Evolutionary conservation across 345 rosid species (phyloP).

Genomic region (Hibiscus tridactylites): DNA sequence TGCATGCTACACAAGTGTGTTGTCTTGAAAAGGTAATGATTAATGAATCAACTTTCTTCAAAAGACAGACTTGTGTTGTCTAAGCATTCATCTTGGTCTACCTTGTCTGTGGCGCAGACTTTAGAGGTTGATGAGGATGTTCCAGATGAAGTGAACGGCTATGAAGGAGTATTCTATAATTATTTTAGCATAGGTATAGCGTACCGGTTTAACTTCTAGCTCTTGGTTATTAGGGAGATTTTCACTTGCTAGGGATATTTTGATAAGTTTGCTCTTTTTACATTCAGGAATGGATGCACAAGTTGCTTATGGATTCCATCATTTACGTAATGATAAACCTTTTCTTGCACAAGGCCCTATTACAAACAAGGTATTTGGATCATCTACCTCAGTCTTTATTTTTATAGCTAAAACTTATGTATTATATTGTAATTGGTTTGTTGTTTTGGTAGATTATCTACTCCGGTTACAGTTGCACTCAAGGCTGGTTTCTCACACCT

Average conservation of each 20-base stretch:
- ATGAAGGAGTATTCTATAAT: constrained; percentile 88
- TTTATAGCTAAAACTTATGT: constrained; percentile 3
- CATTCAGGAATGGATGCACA: constrained; percentile 95
- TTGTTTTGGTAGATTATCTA: constrained; percentile 65
- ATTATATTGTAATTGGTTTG: constrained; percentile 1
- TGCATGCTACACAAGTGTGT: constrained; percentile 51
- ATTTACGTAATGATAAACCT: constrained; percentile 89
- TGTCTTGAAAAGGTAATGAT: constrained; percentile 48
- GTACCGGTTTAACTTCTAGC: constrained; percentile 11
- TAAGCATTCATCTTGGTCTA: neutral
- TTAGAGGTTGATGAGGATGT: constrained; percentile 51
- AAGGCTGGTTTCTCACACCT: constrained; percentile 98
- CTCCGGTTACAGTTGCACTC: constrained; percentile 85
- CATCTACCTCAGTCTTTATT: neutral
- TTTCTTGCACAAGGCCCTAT: constrained; percentile 93
- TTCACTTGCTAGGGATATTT: neutral
- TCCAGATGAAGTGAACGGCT: constrained; percentile 45
- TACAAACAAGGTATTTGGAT: constrained; percentile 21
- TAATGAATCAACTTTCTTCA: neutral
- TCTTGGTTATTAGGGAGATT: neutral
- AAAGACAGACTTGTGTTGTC: neutral
- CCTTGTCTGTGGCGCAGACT: constrained; percentile 36
- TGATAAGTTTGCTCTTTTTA: neutral
- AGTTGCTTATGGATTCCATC: constrained; percentile 94
- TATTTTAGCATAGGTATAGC: constrained; percentile 91